Percentiles rank a stretch among this genome's conserved stretches.
These are phyloP conservation scores for Spraguea lophii DNA, from an alignment of 371 early-diverging fungal genomes.

Conservation along the genomic window DNA sequence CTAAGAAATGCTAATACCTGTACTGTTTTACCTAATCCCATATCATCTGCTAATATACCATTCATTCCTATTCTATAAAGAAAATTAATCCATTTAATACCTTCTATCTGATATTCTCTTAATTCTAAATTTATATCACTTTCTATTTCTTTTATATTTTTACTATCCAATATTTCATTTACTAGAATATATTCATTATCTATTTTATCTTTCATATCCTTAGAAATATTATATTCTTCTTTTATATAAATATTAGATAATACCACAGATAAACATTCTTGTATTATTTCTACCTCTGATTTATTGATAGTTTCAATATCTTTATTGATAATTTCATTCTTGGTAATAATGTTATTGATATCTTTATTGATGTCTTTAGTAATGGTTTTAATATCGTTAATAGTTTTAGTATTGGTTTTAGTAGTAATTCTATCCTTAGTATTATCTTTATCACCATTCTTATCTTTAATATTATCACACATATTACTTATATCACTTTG, in stretches of 20 bases:
- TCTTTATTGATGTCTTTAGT: background rate
- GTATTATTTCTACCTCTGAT: background rate
- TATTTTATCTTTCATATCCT: slow-evolving; percentile 10
- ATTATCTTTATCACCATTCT: background rate
- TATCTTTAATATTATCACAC: background rate
- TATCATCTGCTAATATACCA: slow-evolving; percentile 48
- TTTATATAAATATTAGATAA: slow-evolving; percentile 3
- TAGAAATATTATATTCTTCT: slow-evolving; percentile 10
- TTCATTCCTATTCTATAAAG: slow-evolving; percentile 34
- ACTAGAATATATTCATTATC: slow-evolving; percentile 8
- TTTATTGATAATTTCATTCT: slow-evolving; percentile 3
- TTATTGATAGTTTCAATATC: background rate
- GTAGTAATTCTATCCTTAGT: background rate
- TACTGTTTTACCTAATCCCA: slow-evolving; percentile 90
- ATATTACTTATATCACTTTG: background rate
- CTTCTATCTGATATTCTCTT: slow-evolving; percentile 44
- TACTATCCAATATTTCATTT: slow-evolving; percentile 8
- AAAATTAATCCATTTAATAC: slow-evolving; percentile 43
- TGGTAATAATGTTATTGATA: slow-evolving; percentile 12
- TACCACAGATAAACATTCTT: background rate
- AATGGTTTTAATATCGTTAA: background rate
- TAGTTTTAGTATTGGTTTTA: background rate
- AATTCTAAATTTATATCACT: slow-evolving; percentile 13
- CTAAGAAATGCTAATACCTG: slow-evolving; percentile 49
- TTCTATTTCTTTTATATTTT: slow-evolving; percentile 10